Percentiles rank a stretch among this genome's conserved stretches.
Conservation (phyloP, 1,139 yeast species). For the Magnusiomyces tetraspermus region DNA sequence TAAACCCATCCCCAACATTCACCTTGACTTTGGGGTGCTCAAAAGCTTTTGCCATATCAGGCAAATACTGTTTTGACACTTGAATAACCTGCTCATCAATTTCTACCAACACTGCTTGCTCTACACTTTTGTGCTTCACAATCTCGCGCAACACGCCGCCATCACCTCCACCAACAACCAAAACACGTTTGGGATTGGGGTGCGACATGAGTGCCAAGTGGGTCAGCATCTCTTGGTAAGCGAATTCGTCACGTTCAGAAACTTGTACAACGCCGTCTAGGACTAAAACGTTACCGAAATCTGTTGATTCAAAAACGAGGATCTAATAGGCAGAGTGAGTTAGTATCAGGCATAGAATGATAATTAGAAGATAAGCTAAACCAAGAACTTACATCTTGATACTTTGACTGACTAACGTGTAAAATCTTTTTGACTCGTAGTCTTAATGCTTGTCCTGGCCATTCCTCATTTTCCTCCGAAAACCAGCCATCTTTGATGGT, state of each 20-base stretch:
- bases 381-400: slow-evolving; percentile 52
- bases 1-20: slow-evolving; percentile 80
- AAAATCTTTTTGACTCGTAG: slow-evolving; percentile 68
- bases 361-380: not conserved
- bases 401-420: slow-evolving; percentile 64
- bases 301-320: slow-evolving; percentile 60
- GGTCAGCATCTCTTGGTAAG: slow-evolving; percentile 80
- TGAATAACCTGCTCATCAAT: slow-evolving; percentile 82
- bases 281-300: slow-evolving; percentile 77
- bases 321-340: slow-evolving; percentile 24
- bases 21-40: slow-evolving; percentile 64
- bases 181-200: slow-evolving; percentile 59
- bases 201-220: slow-evolving; percentile 74
- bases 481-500: slow-evolving; percentile 70
- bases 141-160: slow-evolving; percentile 87
- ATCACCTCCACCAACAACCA: slow-evolving; percentile 91
- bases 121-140: slow-evolving; percentile 62
- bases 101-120: slow-evolving; percentile 72
- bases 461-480: slow-evolving; percentile 75
- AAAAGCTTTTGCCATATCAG: slow-evolving; percentile 67
- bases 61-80: slow-evolving; percentile 64
- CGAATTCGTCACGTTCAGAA: slow-evolving; percentile 82
- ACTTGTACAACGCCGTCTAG: slow-evolving; percentile 83
- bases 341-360: not conserved
- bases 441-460: slow-evolving; percentile 96